These are phyloP conservation scores for Coemansia furcata DNA, from an alignment of 192 early-diverging fungal species.

Conservation along the genomic window DNA sequence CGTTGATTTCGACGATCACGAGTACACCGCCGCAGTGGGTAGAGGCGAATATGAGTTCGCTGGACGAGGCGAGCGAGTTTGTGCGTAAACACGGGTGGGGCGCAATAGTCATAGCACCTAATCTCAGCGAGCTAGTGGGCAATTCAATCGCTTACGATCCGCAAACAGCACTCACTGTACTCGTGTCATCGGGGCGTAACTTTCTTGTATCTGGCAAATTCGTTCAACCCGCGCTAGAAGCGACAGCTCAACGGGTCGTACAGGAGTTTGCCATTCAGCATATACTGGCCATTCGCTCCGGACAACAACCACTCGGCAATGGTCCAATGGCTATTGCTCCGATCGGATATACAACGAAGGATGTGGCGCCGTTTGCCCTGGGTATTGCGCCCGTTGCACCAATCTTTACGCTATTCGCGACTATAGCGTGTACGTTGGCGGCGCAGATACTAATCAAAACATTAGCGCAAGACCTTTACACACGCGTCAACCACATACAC, in stretches of 20 bases:
- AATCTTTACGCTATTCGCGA: constrained; percentile 1
- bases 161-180: background rate
- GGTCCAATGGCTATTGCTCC: background rate
- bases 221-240: constrained; percentile 4
- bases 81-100: constrained; percentile 16
- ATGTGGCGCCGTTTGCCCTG: constrained; percentile 8
- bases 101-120: constrained; percentile 9
- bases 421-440: constrained; percentile 4
- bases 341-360: background rate
- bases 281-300: background rate
- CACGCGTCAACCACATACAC: background rate
- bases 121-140: background rate
- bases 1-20: background rate
- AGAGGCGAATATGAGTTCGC: background rate
- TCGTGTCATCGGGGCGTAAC: constrained; percentile 11
- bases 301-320: background rate
- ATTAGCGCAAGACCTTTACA: background rate
- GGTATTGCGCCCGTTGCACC: constrained; percentile 17
- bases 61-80: background rate
- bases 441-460: constrained; percentile 6
- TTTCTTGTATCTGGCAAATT: background rate
- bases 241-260: background rate
- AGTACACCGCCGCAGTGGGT: constrained; percentile 4
- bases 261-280: background rate
- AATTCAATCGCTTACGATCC: background rate